Base-by-base conservation (phyloP, 2,329 filamentous ascomycete species). In the Alternaria triticina region DNA sequence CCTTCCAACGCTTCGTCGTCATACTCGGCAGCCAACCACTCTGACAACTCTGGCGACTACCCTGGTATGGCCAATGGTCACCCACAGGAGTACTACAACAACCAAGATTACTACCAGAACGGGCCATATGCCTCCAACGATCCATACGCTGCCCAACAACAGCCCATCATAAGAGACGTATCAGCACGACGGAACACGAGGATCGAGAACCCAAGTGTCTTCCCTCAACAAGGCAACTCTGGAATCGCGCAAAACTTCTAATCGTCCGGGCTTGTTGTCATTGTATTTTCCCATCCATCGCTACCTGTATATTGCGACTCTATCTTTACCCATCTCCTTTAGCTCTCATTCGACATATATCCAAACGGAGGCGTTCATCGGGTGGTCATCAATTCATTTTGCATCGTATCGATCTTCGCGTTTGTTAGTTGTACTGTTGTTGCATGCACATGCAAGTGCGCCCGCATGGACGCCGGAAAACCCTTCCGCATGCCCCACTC, bases 171-270 rank as follows among this genome's bases (percentile, higher is more conserved):
- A 68, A 89, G 94, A 59, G 96, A 99, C 79, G 96, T 98, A 69
- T 91, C 91, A 67, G 96, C 96, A 27, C 86, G 96, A 71, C 89
- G 96, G 69, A 97, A 97, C 82, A 97, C 96, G 12, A 89, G 94
- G 66, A 98, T 99, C 75, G 94, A 98, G 83, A 97, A 91, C 77
- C 91, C 93, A 3, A 88, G 92, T 47, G 92, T 96, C 66, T 96
- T 92, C 74, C 94, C 95, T 11, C 93, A 96, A 77, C 94, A 97
- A 83, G 89, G 88, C 33, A 97, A 92, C 74, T 93, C 93, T 43
- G 96, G 96, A 62, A 97, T 99, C 74, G 92, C 96, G 30, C 96
- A 98, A 82, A 99, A 99, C 81, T 99, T 99, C 75, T 98, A 88
- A 64, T 62, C 52, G 50, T 43, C 15, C 45, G 54, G 33, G 51